Evolutionary conservation across 2,329 filamentous ascomycete genomes (phyloP), one percentile per base, ranked within the genome.

Genomic region (Hypoxylon sp.): DNA sequence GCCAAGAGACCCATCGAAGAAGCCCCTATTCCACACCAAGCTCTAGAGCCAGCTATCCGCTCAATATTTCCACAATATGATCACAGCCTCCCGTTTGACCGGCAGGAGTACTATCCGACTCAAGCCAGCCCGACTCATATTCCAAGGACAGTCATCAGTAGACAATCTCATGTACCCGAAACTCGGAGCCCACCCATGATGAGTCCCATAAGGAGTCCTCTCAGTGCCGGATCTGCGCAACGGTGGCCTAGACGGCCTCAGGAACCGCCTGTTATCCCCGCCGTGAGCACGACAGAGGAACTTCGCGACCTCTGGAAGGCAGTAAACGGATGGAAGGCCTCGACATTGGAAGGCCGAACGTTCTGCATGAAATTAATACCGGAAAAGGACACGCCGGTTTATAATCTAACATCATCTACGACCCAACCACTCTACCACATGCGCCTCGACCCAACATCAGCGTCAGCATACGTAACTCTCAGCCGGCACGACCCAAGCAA

Each of bases 61-160:
- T 92, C 89, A 20, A 92, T 93, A 67, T 93, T 93, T 67, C 90
- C 90, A 6, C 81, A 83, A 24, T 92, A 92, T 70, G 87, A 93
- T 67, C 87, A 86, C 2, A 82, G 81, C 1, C 70, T 91, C 20
- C 79, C 88, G 4, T 80, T 91, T 2, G 80, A 85, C 52, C 83
- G 86, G 55, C 90, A 93, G 69, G 75, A 84, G 42, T 92, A 93
- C 74, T 88, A 83, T 45, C 88, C 89, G 2, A 87, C 84, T 0
- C 85, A 88, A 69, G 75, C 81, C 51, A 86, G 83, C 58, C 87
- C 88, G 10, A 83, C 83, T 1, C 81, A 84, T 26, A 83, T 91
- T 45, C 87, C 88, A 4, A 79, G 81, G 29, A 81, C 83, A 13
- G 82, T 87, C 55, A 88, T 90, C 69, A 90, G 86, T 73, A 79